phyloP scores from a whole-genome alignment of 2,329 filamentous ascomycete species.

The Botrytis paeoniae region DNA sequence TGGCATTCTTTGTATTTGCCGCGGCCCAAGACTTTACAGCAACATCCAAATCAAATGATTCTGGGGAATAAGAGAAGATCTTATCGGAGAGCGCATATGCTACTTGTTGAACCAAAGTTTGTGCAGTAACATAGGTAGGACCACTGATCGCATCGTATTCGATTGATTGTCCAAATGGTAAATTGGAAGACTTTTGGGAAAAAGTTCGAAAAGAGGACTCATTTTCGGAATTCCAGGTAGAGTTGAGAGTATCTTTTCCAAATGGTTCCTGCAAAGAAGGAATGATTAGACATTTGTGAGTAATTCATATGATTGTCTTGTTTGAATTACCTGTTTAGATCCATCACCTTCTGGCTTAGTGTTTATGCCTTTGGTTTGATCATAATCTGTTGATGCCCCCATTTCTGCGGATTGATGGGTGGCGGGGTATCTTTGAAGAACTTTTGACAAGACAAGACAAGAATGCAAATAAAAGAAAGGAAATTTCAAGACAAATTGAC shows the following conservation, averaged over 20 bases:
- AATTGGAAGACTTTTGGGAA: slow-evolving; percentile 45
- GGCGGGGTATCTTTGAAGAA: slow-evolving; percentile 11
- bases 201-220: slow-evolving; percentile 34
- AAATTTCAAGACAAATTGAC: slow-evolving; percentile 5
- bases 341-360: slow-evolving; percentile 32
- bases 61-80: slow-evolving; percentile 94
- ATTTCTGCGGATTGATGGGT: slow-evolving; percentile 22
- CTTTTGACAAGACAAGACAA: background rate
- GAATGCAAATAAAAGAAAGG: background rate
- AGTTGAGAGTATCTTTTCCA: slow-evolving; percentile 31
- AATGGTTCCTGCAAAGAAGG: slow-evolving; percentile 29
- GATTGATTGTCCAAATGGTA: slow-evolving; percentile 57
- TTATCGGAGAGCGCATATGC: slow-evolving; percentile 95
- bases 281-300: slow-evolving; percentile 11
- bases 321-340: slow-evolving; percentile 26
- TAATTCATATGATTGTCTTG: slow-evolving; percentile 24
- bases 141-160: slow-evolving; percentile 66
- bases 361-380: slow-evolving; percentile 29
- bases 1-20: slow-evolving; percentile 70
- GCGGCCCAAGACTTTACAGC: slow-evolving; percentile 76
- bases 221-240: slow-evolving; percentile 35
- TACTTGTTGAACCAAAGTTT: slow-evolving; percentile 92
- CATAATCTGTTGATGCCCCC: slow-evolving; percentile 31
- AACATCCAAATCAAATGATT: slow-evolving; percentile 85
- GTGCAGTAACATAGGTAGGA: slow-evolving; percentile 88